Conservation (phyloP, 176 grass and related monocot genomes). For the Calamus simplicifolius region DNA sequence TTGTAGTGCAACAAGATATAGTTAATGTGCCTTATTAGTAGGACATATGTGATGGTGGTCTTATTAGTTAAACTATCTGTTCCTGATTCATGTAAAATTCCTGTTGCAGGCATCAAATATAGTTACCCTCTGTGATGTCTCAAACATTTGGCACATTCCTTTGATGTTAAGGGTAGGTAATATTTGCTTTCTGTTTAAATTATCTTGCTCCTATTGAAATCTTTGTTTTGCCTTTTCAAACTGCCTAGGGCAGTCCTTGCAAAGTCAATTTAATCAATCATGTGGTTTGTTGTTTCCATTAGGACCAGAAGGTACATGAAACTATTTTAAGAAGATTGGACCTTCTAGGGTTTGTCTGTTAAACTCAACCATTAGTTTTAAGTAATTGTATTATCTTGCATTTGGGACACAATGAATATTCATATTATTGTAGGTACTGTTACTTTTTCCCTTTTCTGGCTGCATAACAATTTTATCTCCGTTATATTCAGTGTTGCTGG, state of each 20-base stretch:
- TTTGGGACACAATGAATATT: too few species aligned
- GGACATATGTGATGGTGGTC: too few species aligned
- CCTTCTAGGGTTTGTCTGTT: slow-evolving; percentile 24
- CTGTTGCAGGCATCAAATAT: slow-evolving; percentile 27
- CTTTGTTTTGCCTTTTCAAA: neutral
- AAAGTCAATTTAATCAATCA: neutral
- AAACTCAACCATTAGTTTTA: neutral
- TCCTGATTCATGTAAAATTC: slow-evolving; percentile 5
- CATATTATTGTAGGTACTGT: too few species aligned
- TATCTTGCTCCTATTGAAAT: too few species aligned
- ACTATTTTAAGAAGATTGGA: slow-evolving; percentile 29
- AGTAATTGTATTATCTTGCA: neutral
- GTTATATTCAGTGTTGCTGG: slow-evolving; percentile 9
- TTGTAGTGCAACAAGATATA: too few species aligned
- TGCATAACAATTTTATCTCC: too few species aligned
- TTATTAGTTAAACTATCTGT: too few species aligned
- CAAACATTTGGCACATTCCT: slow-evolving; percentile 46
- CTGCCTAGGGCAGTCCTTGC: neutral
- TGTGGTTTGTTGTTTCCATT: slow-evolving; percentile 8
- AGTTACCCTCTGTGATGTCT: slow-evolving; percentile 39
- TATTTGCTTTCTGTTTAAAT: too few species aligned
- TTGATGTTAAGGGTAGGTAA: slow-evolving; percentile 29
- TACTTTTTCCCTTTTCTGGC: too few species aligned
- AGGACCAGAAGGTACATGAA: slow-evolving; percentile 46
- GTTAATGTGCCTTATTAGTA: too few species aligned